Conservation (phyloP, 2,329 filamentous ascomycete species). For the Diaporthe sp. region DNA sequence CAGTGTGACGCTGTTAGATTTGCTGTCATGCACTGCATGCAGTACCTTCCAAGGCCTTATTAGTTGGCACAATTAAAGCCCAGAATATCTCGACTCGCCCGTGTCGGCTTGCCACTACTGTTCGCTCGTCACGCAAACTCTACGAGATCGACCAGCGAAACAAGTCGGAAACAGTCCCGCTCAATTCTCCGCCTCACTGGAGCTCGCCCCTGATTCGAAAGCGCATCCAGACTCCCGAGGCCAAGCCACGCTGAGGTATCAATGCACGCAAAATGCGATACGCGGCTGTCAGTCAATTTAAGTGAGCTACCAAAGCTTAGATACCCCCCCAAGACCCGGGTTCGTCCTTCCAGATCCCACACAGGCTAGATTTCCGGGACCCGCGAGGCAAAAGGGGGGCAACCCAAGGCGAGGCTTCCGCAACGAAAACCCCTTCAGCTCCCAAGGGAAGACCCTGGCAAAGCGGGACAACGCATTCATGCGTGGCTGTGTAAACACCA, state of each 20-base stretch:
- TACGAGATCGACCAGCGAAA: slow-evolving; percentile 35
- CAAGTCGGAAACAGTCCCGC: slow-evolving; percentile 23
- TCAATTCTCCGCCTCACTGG: slow-evolving; percentile 21
- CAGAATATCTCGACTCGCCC: slow-evolving; percentile 43
- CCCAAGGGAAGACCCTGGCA: slow-evolving; percentile 26
- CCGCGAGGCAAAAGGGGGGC: background rate
- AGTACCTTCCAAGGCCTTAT: background rate
- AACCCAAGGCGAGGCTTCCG: slow-evolving; percentile 17
- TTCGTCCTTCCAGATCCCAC: slow-evolving; percentile 15
- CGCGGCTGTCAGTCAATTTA: background rate
- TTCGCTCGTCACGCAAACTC: slow-evolving; percentile 22
- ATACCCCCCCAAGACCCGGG: background rate
- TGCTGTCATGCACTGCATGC: background rate
- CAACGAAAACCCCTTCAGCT: slow-evolving; percentile 5
- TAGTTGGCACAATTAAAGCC: background rate
- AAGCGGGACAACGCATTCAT: slow-evolving; percentile 25
- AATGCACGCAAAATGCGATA: slow-evolving; percentile 14
- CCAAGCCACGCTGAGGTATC: slow-evolving; percentile 3
- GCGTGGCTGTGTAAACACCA: slow-evolving; percentile 26
- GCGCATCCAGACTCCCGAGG: background rate
- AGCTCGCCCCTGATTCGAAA: slow-evolving; percentile 23
- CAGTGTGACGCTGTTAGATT: background rate
- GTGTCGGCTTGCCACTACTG: slow-evolving; percentile 2
- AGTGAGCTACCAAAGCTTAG: slow-evolving; percentile 6
- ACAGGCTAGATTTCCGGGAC: slow-evolving; percentile 13